Evolutionary conservation across 2,329 filamentous ascomycete species (phyloP), one percentile per base, ranked within the genome.

Genomic region (Sclerotinia borealis): DNA sequence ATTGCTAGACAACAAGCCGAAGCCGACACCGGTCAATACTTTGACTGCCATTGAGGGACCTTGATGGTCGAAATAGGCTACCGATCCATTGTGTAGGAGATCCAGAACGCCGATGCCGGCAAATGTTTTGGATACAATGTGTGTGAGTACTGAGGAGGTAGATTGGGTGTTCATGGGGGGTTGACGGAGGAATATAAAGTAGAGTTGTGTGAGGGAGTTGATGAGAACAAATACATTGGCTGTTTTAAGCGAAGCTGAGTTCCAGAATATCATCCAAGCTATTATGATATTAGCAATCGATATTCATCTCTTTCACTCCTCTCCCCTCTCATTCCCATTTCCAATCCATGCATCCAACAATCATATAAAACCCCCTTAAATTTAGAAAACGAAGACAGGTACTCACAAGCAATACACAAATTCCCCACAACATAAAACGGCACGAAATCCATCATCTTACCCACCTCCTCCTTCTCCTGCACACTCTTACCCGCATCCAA

Each of bases 181-280:
- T 10, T 84, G 78, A 39, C 79, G 75, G 0, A 75, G 78, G 48
- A 79, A 78, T 22, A 84, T 76, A 72, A 84, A 86, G 69, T 76
- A 80, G 3, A 86, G 75, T 70, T 86, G 83, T 1, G 79, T 74
- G 37, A 83, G 65, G 19, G 81, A 82, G 70, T 86, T 86, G 72
- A 83, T 74, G 25, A 80, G 72, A 48, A 86, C 83, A 68, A 85
- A 85, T 37, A 83, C 67, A 68, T 86, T 84, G 31, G 80, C 76
- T 0, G 78, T 77, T 77, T 61, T 61, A 6, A 86, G 77, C 27
- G 79, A 70, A 3, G 78, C 77, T 1, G 76, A 68, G 68, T 86
- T 85, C 83, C 83, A 86, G 75, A 85, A 85, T 68, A 86, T 78
- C 83, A 86, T 85, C 83, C 83, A 85, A 4, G 79, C 78, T 79